Base-by-base conservation (phyloP, 148 eudicot species). In the Persicaria tinctoria region DNA sequence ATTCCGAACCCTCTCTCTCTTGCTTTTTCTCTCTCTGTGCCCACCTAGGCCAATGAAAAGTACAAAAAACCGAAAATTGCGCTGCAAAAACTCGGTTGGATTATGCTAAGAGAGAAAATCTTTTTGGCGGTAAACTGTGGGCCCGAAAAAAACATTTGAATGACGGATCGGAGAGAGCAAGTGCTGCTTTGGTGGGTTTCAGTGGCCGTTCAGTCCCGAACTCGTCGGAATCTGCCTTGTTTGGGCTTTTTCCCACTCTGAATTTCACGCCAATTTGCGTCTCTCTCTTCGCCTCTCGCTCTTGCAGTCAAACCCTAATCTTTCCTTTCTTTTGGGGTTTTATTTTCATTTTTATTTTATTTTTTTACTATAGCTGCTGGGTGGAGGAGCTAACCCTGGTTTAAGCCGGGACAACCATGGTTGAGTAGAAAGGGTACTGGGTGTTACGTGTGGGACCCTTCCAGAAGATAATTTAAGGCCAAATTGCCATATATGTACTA, bases 171-270 rank as follows among this genome's bases (percentile, higher is more conserved):
- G 83, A 80, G 80, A 79, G 46, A 53, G 59, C 32, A 78, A 74
- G 54, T 10, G 54, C 5, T 71, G 44, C 8, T 69, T 69, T 76
- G 76, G 74, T 75, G 76, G 78, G 76, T 79, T 76, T 55, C 46
- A 46, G 38, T 68, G 80, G 75, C 60, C 57, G 73, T 51, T 75
- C 73, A 78, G 73, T 63, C 72, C 80, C 72, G 78, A 77, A 79
- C 77, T 82, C 80, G 80, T 74, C 85, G 85, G 85, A 83, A 79
- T 80, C 78, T 80, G 82, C 68, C 59, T 77, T 51, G 44, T 73
- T 41, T 69, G 57, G 51, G 68, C 72, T 46, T 78, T 74, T 73
- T 74, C 59, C 38, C 17, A 18, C 54, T 57, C 72, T 55, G 18
- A 59, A 45, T 75, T 44, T 49, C 54, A 74, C 68, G 76, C 63